phyloP scores from a whole-genome alignment of 2,329 filamentous ascomycete species.

The Fusarium sp. region DNA sequence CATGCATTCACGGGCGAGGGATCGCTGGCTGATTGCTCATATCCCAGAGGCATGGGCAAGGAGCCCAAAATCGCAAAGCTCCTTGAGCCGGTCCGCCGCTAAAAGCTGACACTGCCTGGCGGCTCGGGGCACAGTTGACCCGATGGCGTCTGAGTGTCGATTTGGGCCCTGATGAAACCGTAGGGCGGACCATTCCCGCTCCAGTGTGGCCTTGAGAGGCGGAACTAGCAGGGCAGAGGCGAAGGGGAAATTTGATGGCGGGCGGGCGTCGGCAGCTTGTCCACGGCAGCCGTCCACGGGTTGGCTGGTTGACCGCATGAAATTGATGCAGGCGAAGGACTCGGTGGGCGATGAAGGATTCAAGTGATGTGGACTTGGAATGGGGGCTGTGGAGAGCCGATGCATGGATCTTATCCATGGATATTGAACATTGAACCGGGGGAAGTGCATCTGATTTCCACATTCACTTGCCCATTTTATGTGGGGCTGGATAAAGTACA shows the following conservation, averaged over 20 bases:
- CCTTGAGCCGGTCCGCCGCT: slow-evolving; percentile 1
- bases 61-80: slow-evolving; percentile 10
- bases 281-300: background rate
- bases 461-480: background rate
- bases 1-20: background rate
- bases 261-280: background rate
- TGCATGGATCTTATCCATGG: background rate
- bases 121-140: slow-evolving; percentile 9
- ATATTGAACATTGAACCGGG: background rate
- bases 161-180: background rate
- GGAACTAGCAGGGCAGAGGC: background rate
- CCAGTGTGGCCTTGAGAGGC: background rate
- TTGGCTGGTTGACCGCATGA: slow-evolving; percentile 1
- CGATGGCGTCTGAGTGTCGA: slow-evolving; percentile 1
- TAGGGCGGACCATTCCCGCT: background rate
- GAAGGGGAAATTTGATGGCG: background rate
- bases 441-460: background rate
- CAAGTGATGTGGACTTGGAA: background rate
- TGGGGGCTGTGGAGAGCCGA: background rate
- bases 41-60: background rate
- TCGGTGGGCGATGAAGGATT: background rate
- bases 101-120: slow-evolving; percentile 30
- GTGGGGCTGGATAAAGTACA: background rate
- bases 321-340: background rate
- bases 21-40: slow-evolving; percentile 7